A percentile compares a stretch with the other conserved stretches of the same genome.
phyloP scores from a whole-genome alignment of 1,284 basidiomycete species.

The Sanghuangporus weigelae region DNA sequence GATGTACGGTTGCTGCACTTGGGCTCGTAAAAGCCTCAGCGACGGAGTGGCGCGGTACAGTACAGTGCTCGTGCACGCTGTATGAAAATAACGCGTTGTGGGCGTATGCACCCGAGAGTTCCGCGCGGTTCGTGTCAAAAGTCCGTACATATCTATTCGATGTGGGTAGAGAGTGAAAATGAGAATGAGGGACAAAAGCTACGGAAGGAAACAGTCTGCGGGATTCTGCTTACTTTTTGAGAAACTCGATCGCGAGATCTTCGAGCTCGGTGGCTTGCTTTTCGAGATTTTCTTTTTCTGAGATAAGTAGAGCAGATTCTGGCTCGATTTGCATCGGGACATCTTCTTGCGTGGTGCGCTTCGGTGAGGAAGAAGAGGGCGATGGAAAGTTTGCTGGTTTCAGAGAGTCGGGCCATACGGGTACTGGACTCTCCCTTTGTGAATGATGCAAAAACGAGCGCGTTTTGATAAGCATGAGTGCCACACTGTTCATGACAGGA shows the following conservation, averaged over 20 bases:
- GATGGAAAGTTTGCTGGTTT: not conserved
- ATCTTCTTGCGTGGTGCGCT: not conserved
- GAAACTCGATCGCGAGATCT: conserved; percentile 12
- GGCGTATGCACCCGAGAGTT: conserved; percentile 7
- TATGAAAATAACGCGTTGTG: conserved; percentile 14
- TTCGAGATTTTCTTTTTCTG: not conserved
- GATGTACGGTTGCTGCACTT: conserved; percentile 4
- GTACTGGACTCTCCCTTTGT: conserved; percentile 10
- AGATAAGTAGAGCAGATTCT: not conserved
- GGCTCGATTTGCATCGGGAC: not conserved
- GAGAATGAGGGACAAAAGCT: not conserved
- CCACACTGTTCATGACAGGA: not conserved
- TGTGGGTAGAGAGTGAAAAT: not conserved
- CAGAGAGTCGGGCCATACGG: conserved; percentile 15
- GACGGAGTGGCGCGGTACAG: not conserved
- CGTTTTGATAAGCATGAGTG: not conserved
- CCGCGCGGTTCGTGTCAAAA: conserved; percentile 12
- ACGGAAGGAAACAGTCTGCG: not conserved
- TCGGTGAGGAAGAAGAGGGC: not conserved
- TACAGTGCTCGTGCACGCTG: conserved; percentile 7
- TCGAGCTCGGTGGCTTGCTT: conserved; percentile 10
- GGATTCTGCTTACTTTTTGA: conserved; percentile 1
- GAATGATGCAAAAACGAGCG: not conserved
- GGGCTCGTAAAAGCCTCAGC: conserved; percentile 5
- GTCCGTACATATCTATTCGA: conserved; percentile 4